Conservation (phyloP, 2,329 filamentous ascomycete species). For the Aureobasidium pullulans region DNA sequence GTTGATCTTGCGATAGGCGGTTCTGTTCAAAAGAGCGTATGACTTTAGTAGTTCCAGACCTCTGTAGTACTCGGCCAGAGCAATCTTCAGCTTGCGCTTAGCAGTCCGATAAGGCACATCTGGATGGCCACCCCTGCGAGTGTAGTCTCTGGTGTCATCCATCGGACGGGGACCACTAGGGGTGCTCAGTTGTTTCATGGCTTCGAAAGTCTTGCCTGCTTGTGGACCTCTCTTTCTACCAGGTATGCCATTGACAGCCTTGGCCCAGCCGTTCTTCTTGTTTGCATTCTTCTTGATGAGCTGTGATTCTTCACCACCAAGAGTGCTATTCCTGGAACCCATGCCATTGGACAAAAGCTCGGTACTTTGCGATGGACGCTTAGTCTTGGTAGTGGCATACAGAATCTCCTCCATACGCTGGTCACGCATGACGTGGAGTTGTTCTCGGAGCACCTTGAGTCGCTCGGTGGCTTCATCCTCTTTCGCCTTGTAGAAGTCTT, state of each 20-base stretch:
- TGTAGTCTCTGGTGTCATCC: slow-evolving; percentile 37
- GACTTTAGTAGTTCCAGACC: slow-evolving; percentile 86
- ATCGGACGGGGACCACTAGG: slow-evolving; percentile 29
- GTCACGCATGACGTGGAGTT: slow-evolving; percentile 90
- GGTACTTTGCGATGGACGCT: neutral
- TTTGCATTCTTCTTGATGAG: slow-evolving; percentile 2
- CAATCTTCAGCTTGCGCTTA: slow-evolving; percentile 85
- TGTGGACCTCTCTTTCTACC: neutral
- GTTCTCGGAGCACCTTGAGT: slow-evolving; percentile 63
- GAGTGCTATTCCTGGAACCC: neutral
- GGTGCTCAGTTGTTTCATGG: slow-evolving; percentile 32
- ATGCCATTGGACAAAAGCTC: neutral
- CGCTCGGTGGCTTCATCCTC: slow-evolving; percentile 76
- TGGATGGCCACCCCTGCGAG: slow-evolving; percentile 28
- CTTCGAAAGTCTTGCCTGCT: slow-evolving; percentile 48
- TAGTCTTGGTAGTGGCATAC: slow-evolving; percentile 21
- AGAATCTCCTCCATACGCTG: slow-evolving; percentile 67
- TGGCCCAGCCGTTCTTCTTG: slow-evolving; percentile 31
- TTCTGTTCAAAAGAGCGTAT: slow-evolving; percentile 82
- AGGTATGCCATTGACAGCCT: neutral
- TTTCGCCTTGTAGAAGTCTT: slow-evolving; percentile 79
- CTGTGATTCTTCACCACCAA: neutral
- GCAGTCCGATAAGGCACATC: slow-evolving; percentile 78
- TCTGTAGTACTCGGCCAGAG: slow-evolving; percentile 87
- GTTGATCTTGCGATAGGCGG: slow-evolving; percentile 93